Evolutionary conservation across 495 filamentous ascomycete genomes (phyloP).

Genomic region (Penicillium dipodomyicola): DNA sequence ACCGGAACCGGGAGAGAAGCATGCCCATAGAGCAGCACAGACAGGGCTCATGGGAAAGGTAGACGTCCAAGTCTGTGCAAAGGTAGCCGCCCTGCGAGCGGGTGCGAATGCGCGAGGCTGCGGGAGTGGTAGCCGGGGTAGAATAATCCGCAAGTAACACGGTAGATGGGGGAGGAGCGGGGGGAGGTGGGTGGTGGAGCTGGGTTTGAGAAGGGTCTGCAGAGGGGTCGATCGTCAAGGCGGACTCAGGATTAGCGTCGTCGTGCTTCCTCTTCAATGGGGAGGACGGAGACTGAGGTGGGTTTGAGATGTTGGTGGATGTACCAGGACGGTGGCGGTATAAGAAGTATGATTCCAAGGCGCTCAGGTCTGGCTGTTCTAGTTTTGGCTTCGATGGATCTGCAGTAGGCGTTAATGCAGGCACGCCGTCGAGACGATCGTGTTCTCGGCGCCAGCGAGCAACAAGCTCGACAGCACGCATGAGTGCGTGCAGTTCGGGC

Average conservation of each 20-base stretch:
- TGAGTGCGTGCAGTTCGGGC: constrained; percentile 74
- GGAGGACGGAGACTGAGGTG: constrained; percentile 6
- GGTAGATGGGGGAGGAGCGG: constrained; percentile 20
- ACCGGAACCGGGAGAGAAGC: constrained; percentile 82
- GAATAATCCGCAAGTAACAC: background rate
- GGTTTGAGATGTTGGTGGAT: background rate
- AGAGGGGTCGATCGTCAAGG: background rate
- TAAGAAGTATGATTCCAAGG: constrained; percentile 40
- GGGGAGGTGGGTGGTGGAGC: constrained; percentile 7
- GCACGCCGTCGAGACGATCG: constrained; percentile 3
- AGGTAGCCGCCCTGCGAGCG: constrained; percentile 77
- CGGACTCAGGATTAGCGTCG: constrained; percentile 18
- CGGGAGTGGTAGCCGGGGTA: background rate
- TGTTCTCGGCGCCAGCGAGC: constrained; percentile 59
- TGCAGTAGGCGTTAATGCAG: background rate
- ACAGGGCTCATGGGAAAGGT: constrained; percentile 91
- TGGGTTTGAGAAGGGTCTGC: background rate
- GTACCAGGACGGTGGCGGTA: constrained; percentile 13
- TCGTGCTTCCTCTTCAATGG: constrained; percentile 26
- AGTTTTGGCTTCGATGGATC: constrained; percentile 8
- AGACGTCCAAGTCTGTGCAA: constrained; percentile 86
- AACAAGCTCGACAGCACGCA: constrained; percentile 86
- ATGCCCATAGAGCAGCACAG: constrained; percentile 96
- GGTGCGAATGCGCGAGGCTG: constrained; percentile 36
- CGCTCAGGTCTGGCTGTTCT: constrained; percentile 21